Evolutionary conservation across 1,139 yeast genomes (phyloP), one percentile per base, ranked within the genome.

Genomic region (Yamadazyma spencermartinsiae): DNA sequence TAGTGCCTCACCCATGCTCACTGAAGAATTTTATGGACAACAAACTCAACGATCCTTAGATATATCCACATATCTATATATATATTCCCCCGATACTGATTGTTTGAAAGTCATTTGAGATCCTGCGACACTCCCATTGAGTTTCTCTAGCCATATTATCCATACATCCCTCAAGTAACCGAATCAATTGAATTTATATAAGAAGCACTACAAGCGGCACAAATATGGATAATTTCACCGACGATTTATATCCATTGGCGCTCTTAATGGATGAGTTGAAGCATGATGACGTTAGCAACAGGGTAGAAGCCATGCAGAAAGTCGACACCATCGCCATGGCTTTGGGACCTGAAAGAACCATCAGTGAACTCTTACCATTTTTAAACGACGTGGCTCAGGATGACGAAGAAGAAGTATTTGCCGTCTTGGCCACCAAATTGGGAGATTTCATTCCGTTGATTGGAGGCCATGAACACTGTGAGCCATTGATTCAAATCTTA

Each of bases 381-480:
- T 74, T 94, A 48, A 65, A 63, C 46, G 87, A 86, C 52, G 98
- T 89, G 32, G 90, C 97, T 9, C 96, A 92, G 51, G 99, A 92
- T 55, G 99, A 94, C 60, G 98, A 94, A 63, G 99, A 94, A 61
- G 99, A 94, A 63, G 96, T 94, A 7, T 83, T 92, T 62, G 88
- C 97, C 1, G 94, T 89, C 14, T 75, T 94, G 50, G 98, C 98
- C 3, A 86, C 85, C 50, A 92, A 90, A 66, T 68, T 94, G 51
- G 96, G 96, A 31, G 79, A 79, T 41, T 92, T 94, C 58, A 79
- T 90, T 28, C 95, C 96, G 50, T 56, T 68, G 47, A 80, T 94
- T 43, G 98, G 98, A 31, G 98, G 98, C 23, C 73, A 83, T 35
- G 79, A 82, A 50, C 74, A 82, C 61, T 86, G 92, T 32, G 80